These are phyloP conservation scores for Pyrenophora tritici-repentis DNA, from an alignment of 2,329 filamentous ascomycete genomes.

Conservation along the genomic window DNA sequence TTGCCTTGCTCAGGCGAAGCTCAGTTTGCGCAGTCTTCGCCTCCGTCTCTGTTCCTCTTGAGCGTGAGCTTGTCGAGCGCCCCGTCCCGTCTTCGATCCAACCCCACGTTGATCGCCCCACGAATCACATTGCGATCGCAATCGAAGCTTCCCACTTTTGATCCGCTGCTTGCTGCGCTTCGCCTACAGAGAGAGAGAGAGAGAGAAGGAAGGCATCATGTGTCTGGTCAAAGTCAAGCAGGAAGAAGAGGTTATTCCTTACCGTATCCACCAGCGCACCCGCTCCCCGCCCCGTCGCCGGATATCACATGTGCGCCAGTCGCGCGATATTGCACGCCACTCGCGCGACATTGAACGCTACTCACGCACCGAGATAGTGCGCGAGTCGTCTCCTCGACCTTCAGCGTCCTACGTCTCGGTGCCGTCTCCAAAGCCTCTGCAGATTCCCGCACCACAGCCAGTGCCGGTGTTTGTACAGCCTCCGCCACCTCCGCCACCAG, in stretches of 20 bases:
- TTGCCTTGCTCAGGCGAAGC: slow-evolving; percentile 23
- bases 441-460: slow-evolving; percentile 48
- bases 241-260: slow-evolving; percentile 51
- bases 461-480: slow-evolving; percentile 49
- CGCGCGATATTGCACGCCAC: slow-evolving; percentile 20
- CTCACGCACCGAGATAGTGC: slow-evolving; percentile 40
- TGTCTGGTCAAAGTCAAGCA: slow-evolving; percentile 54
- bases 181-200: slow-evolving; percentile 2
- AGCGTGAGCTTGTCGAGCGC: slow-evolving; percentile 13
- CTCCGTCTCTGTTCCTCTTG: neutral
- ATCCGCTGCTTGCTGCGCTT: neutral
- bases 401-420: slow-evolving; percentile 40
- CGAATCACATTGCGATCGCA: slow-evolving; percentile 44
- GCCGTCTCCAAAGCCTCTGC: slow-evolving; percentile 37
- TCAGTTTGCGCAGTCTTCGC: slow-evolving; percentile 15
- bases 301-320: slow-evolving; percentile 22
- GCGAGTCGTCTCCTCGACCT: slow-evolving; percentile 35
- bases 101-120: slow-evolving; percentile 37
- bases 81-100: slow-evolving; percentile 14
- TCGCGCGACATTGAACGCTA: slow-evolving; percentile 28
- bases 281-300: slow-evolving; percentile 41
- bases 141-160: slow-evolving; percentile 13
- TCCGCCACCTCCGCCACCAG: slow-evolving; percentile 38
- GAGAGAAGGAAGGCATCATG: slow-evolving; percentile 37
- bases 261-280: slow-evolving; percentile 40